Evolutionary conservation across 2,329 filamentous ascomycete genomes (phyloP).

Genomic region (Aspergillus candidus): DNA sequence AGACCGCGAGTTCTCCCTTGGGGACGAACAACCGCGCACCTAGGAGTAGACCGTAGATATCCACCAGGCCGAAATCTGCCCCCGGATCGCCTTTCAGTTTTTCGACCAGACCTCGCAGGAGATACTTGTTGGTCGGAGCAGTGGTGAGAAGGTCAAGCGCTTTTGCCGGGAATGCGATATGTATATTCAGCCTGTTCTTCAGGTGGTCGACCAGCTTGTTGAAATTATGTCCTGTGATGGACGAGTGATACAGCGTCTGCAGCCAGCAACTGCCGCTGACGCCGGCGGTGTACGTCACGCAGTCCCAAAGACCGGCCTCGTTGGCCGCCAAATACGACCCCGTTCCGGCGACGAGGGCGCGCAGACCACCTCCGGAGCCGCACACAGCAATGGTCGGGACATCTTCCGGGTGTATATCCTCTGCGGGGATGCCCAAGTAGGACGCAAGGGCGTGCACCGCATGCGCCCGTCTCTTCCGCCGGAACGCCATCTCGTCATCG

Average conservation of each 20-base stretch:
- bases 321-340: slow-evolving; percentile 79
- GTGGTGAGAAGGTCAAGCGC: slow-evolving; percentile 76
- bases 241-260: slow-evolving; percentile 79
- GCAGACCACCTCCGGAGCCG: slow-evolving; percentile 83
- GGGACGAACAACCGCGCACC: slow-evolving; percentile 81
- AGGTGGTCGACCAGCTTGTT: slow-evolving; percentile 71
- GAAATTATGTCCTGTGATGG: slow-evolving; percentile 64
- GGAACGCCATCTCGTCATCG: slow-evolving; percentile 71
- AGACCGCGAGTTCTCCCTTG: slow-evolving; percentile 71
- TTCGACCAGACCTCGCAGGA: slow-evolving; percentile 83
- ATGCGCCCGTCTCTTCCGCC: slow-evolving; percentile 61
- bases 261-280: slow-evolving; percentile 97
- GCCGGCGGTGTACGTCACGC: slow-evolving; percentile 87
- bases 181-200: slow-evolving; percentile 74
- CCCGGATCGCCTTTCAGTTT: slow-evolving; percentile 77
- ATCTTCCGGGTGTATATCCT: slow-evolving; percentile 84
- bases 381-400: slow-evolving; percentile 91
- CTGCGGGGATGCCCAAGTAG: slow-evolving; percentile 72
- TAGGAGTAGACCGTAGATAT: slow-evolving; percentile 82
- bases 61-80: slow-evolving; percentile 82
- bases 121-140: slow-evolving; percentile 85
- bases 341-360: slow-evolving; percentile 83
- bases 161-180: slow-evolving; percentile 86
- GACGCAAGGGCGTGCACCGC: slow-evolving; percentile 68
- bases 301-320: slow-evolving; percentile 86